Base-by-base conservation (phyloP, 305 asterid genomes). In the Petunia hybrid region DNA sequence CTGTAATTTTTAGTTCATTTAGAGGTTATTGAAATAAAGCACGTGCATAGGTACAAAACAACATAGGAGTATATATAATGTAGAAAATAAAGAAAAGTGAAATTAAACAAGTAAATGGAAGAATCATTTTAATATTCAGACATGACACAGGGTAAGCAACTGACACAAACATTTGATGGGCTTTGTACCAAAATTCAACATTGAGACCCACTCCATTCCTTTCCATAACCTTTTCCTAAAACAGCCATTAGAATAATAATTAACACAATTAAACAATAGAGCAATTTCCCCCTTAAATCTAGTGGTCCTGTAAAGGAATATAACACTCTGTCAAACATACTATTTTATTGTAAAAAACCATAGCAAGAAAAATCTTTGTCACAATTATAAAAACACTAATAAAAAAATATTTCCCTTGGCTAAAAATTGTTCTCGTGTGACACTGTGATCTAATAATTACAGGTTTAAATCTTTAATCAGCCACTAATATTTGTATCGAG, bases 151-250 rank as follows among this genome's bases (percentile, higher is more conserved):
- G n/a, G 38, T 64, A 41, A 53, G 80, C 31, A 59, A 3, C 69
- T 77, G 80, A 31, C 76, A 38, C 2, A 31, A 77, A 3, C 43
- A 8, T 61, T 61, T 62, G 48, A 48, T 59, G 76, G 43, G 42
- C 16, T 60, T 60, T 53, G 82, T 36, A 64, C 74, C 82, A 64
- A 79, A 79, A 79, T 8, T 79, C 82, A 65, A 79, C 51, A 64
- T 3, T 79, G 38, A 13, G 82, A 63, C 82, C 82, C 76, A 53
- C 60, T 8, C 2, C 9, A 45, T 12, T 77, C 46, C 53, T 56
- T 76, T 13, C 63, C 13, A 2, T 48, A 59, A 10, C 75, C 55
- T 65, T 40, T 46, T 39, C 10, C 39, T 43, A 59, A 67, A 62
- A 38, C 65, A 51, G 16, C 10, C 14, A 46, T 9, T 55, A 48